Evolutionary conservation across 2,329 filamentous ascomycete species (phyloP).

Genomic region (Penicillium sp.): DNA sequence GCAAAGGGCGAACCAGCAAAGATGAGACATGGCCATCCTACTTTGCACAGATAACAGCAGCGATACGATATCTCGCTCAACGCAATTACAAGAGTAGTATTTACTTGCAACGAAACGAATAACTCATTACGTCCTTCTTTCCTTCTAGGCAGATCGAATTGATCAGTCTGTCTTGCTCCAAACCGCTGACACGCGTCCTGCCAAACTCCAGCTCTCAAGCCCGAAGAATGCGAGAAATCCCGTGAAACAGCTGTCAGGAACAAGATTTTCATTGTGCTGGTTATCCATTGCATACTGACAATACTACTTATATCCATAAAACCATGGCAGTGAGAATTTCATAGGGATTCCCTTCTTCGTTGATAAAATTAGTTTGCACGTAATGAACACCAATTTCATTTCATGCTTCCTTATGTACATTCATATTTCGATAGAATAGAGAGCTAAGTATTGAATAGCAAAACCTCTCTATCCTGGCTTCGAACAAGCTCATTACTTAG

Average conservation of each 20-base stretch:
- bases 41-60: background rate
- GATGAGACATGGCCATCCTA: background rate
- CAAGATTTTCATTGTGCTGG: background rate
- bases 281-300: conserved; percentile 1
- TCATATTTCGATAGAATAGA: background rate
- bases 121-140: background rate
- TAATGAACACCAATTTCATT: background rate
- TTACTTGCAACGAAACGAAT: background rate
- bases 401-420: background rate
- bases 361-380: background rate
- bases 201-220: background rate
- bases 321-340: background rate
- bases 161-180: background rate
- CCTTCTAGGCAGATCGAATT: background rate
- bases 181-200: conserved; percentile 29
- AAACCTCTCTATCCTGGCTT: background rate
- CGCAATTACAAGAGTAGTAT: background rate
- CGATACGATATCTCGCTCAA: no score
- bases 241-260: conserved; percentile 9
- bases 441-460: background rate
- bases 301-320: background rate
- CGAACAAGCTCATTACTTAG: conserved; percentile 33
- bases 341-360: background rate
- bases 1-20: background rate
- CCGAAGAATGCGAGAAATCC: conserved; percentile 14